Evolutionary conservation across 305 asterid species (phyloP).

Genomic region (Rubia tinctorum): DNA sequence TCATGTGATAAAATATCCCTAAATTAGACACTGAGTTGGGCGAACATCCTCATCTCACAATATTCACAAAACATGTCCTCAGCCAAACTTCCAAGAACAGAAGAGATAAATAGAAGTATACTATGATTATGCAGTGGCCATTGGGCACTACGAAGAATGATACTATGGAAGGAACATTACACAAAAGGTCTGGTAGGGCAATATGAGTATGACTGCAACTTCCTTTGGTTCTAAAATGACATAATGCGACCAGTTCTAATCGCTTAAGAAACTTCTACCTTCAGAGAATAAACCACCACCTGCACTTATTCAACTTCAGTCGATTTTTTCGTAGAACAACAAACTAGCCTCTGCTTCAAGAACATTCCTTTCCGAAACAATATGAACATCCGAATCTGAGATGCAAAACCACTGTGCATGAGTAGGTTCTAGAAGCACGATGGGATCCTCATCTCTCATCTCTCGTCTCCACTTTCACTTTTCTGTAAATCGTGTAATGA

Average conservation of each 20-base stretch:
- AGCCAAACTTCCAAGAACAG: no score
- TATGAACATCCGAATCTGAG: slow-evolving; percentile 67
- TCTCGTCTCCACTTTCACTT: slow-evolving; percentile 42
- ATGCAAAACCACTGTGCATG: slow-evolving; percentile 73
- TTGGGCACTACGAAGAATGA: neutral
- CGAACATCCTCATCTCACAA: no score
- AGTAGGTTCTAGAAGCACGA: slow-evolving; percentile 47
- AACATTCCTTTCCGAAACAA: slow-evolving; percentile 68
- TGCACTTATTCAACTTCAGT: slow-evolving; percentile 10
- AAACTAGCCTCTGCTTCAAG: slow-evolving; percentile 74
- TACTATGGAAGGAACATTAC: neutral
- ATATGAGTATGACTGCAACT: no score
- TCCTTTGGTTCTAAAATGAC: neutral
- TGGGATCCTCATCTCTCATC: slow-evolving; percentile 51
- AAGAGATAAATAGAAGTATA: no score
- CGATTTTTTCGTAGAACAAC: slow-evolving; percentile 70
- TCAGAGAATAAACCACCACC: neutral
- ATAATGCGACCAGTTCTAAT: neutral
- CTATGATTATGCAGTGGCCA: neutral
- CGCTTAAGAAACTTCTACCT: neutral
- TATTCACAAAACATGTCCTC: no score
- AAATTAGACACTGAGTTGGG: no score
- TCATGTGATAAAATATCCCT: no score
- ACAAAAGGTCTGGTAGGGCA: neutral
- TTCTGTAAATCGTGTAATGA: slow-evolving; percentile 82